These are phyloP conservation scores for Phtheirospermum japonicum DNA, from an alignment of 257 asterid species.

Conservation along the genomic window DNA sequence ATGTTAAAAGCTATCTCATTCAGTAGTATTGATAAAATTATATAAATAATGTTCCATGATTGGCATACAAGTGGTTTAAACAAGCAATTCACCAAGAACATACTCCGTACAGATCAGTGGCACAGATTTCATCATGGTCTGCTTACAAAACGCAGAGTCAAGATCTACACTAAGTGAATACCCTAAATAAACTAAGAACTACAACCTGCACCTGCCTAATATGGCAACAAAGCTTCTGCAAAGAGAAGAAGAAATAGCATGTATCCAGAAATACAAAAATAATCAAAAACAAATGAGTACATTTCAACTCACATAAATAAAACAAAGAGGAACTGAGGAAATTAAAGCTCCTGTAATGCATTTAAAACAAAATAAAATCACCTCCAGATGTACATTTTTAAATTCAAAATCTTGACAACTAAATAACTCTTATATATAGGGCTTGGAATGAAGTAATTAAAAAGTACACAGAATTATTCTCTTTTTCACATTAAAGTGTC, in stretches of 20 bases:
- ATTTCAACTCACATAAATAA: not conserved
- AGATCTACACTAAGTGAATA: too few species aligned
- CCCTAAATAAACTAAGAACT: too few species aligned
- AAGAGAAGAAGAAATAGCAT: not conserved
- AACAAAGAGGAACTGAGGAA: not conserved
- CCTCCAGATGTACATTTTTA: conserved; percentile 7
- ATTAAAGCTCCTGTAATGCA: not conserved
- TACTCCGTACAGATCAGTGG: not conserved
- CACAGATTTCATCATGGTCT: not conserved
- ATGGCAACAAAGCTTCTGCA: not conserved
- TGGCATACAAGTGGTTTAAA: not conserved
- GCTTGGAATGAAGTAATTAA: conserved; percentile 1
- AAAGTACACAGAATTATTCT: not conserved
- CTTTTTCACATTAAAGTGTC: conserved; percentile 12
- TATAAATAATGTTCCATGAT: not conserved
- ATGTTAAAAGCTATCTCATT: conserved; percentile 2
- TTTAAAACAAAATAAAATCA: not conserved
- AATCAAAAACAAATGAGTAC: not conserved
- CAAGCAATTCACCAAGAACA: not conserved
- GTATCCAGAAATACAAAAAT: not conserved
- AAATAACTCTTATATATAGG: not conserved
- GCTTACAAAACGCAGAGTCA: too few species aligned
- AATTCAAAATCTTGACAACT: not conserved
- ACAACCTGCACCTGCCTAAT: not conserved
- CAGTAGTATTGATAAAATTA: not conserved